Percentiles rank a stretch among this genome's conserved stretches.
Conservation (phyloP, 2,329 filamentous ascomycete species). For the Neofusicoccum cordaticola region DNA sequence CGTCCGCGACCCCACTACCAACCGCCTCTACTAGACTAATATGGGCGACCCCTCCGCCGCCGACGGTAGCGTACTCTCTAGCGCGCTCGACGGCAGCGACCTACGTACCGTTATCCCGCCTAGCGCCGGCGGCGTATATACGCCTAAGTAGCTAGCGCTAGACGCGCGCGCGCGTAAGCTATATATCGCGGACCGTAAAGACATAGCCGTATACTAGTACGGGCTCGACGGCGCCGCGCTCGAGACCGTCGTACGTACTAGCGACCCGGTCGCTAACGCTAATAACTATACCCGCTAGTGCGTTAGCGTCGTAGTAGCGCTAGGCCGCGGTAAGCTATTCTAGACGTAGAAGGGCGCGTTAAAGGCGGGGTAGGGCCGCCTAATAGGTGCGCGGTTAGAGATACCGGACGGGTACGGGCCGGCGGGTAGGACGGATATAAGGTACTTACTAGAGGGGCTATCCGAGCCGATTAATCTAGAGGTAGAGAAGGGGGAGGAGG, state of each 20-base stretch:
- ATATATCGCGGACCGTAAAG: constrained; percentile 47
- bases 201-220: constrained; percentile 34
- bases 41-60: constrained; percentile 24
- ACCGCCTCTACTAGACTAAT: constrained; percentile 32
- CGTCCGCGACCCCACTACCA: constrained; percentile 21
- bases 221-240: constrained; percentile 35
- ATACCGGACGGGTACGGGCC: constrained; percentile 36
- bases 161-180: constrained; percentile 30
- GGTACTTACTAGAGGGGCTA: constrained; percentile 43
- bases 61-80: constrained; percentile 46
- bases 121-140: constrained; percentile 45
- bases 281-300: constrained; percentile 47
- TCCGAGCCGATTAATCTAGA: constrained; percentile 57
- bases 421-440: constrained; percentile 41
- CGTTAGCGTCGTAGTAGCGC: constrained; percentile 54
- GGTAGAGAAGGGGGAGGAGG: constrained; percentile 46
- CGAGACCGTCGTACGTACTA: constrained; percentile 40
- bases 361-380: constrained; percentile 52
- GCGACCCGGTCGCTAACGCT: constrained; percentile 24
- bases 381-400: constrained; percentile 51
- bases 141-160: constrained; percentile 44
- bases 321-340: constrained; percentile 47
- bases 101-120: constrained; percentile 42
- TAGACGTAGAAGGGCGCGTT: constrained; percentile 60
- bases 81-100: constrained; percentile 50